phyloP scores from a whole-genome alignment of 2,329 filamentous ascomycete genomes.

The Nothophaeocryptopus gaeumannii region DNA sequence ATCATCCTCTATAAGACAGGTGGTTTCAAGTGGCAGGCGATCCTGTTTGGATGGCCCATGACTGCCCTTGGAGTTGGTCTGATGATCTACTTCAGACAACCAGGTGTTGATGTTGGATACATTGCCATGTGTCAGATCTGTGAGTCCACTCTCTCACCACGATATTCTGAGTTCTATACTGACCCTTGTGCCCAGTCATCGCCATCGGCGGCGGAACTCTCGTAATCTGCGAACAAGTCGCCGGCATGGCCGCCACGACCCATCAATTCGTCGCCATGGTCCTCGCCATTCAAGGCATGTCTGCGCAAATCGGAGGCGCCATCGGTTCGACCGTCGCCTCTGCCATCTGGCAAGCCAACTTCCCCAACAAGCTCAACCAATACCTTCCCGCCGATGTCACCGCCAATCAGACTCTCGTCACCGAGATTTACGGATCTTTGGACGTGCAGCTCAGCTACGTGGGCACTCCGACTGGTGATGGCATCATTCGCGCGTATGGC shows the following conservation, averaged over 20 bases:
- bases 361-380: slow-evolving; percentile 17
- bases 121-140: slow-evolving; percentile 41
- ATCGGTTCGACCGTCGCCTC: slow-evolving; percentile 35
- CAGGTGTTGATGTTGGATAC: slow-evolving; percentile 34
- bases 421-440: slow-evolving; percentile 37
- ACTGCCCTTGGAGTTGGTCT: slow-evolving; percentile 25
- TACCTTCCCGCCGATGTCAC: slow-evolving; percentile 46
- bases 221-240: slow-evolving; percentile 35
- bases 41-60: slow-evolving; percentile 30
- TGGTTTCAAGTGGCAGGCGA: slow-evolving; percentile 35
- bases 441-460: slow-evolving; percentile 41
- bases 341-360: slow-evolving; percentile 37
- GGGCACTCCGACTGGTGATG: slow-evolving; percentile 42
- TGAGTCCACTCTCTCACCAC: not conserved
- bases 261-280: slow-evolving; percentile 37
- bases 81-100: slow-evolving; percentile 39
- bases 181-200: slow-evolving; percentile 34
- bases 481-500: slow-evolving; percentile 48
- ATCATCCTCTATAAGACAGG: slow-evolving; percentile 33
- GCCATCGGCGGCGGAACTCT: slow-evolving; percentile 31
- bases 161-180: too few relatives aligned
- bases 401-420: slow-evolving; percentile 33
- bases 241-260: slow-evolving; percentile 34
- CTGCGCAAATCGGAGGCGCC: slow-evolving; percentile 34
- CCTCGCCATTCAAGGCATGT: slow-evolving; percentile 38